These are phyloP conservation scores for Lecanicillium sp. DNA, from an alignment of 2,329 filamentous ascomycete species.

Conservation along the genomic window DNA sequence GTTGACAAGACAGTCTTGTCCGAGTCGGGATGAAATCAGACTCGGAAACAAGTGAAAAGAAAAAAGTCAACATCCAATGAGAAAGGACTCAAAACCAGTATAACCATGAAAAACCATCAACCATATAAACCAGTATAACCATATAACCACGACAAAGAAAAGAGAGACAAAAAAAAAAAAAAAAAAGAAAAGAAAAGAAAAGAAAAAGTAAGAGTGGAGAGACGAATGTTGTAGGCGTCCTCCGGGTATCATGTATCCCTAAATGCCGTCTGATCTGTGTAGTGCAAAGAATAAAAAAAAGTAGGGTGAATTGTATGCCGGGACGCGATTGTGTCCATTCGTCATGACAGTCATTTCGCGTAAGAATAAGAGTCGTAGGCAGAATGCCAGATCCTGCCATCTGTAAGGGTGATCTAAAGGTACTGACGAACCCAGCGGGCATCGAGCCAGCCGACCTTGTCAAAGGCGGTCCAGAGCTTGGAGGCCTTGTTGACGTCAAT, in stretches of 20 bases:
- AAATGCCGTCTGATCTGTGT: conserved; percentile 30
- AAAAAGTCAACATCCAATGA: no score
- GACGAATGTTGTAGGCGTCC: conserved; percentile 26
- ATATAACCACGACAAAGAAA: conserved; percentile 10
- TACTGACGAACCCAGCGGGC: conserved; percentile 36
- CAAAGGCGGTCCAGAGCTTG: conserved; percentile 84
- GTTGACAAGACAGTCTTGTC: conserved; percentile 16
- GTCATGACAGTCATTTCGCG: not conserved
- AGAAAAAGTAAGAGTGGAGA: conserved; percentile 32
- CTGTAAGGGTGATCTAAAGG: conserved; percentile 19
- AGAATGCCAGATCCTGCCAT: conserved; percentile 6
- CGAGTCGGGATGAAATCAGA: no score
- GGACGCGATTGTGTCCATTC: not conserved
- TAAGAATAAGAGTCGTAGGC: conserved; percentile 7
- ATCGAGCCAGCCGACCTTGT: conserved; percentile 79
- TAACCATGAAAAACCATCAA: conserved; percentile 5
- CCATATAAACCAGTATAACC: no score
- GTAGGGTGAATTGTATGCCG: conserved; percentile 18
- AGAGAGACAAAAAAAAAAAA: conserved; percentile 15
- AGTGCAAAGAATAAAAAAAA: conserved; percentile 24
- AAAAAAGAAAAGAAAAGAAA: conserved; percentile 16
- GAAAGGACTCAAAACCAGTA: no score
- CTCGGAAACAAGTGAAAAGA: conserved; percentile 10
- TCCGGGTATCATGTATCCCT: conserved; percentile 36
- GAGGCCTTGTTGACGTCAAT: conserved; percentile 98